Evolutionary conservation across 2,329 filamentous ascomycete genomes (phyloP).

Genomic region (Trichophyton verrucosum): DNA sequence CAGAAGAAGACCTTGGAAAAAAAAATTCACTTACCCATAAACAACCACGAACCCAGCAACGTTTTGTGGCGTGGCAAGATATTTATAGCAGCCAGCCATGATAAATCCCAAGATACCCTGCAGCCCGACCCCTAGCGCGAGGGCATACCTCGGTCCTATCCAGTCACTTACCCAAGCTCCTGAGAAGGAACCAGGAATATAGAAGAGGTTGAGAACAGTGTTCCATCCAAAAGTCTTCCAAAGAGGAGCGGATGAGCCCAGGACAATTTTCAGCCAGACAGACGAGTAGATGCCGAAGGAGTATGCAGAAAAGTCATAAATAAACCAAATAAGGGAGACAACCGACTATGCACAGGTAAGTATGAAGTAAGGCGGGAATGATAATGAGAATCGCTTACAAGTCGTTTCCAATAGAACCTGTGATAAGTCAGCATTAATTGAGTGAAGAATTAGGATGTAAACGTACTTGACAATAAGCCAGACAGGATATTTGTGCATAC

Average conservation of each 20-base stretch:
- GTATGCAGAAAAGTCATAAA: slow-evolving; percentile 77
- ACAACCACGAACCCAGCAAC: slow-evolving; percentile 67
- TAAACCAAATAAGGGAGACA: slow-evolving; percentile 70
- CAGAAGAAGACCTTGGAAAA: background rate
- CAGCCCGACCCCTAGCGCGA: slow-evolving; percentile 55
- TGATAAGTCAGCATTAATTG: slow-evolving; percentile 44
- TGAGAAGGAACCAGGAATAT: slow-evolving; percentile 67
- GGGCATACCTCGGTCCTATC: slow-evolving; percentile 63
- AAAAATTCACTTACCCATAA: slow-evolving; percentile 43
- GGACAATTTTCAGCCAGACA: slow-evolving; percentile 45
- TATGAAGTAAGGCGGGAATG: background rate
- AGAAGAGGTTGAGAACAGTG: slow-evolving; percentile 77
- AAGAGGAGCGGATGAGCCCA: slow-evolving; percentile 49
- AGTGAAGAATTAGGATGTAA: slow-evolving; percentile 16
- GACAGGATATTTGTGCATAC: slow-evolving; percentile 51
- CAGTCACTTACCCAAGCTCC: slow-evolving; percentile 68
- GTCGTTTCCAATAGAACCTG: slow-evolving; percentile 60
- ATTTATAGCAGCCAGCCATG: slow-evolving; percentile 68
- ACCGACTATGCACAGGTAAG: slow-evolving; percentile 28
- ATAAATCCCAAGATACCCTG: slow-evolving; percentile 76
- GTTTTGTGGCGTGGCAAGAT: slow-evolving; percentile 53
- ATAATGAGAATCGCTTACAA: slow-evolving; percentile 29
- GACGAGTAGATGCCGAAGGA: slow-evolving; percentile 77
- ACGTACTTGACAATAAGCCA: slow-evolving; percentile 38
- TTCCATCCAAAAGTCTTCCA: slow-evolving; percentile 81